Evolutionary conservation across 2,329 filamentous ascomycete genomes (phyloP).

Genomic region (Sporothrix pallida): DNA sequence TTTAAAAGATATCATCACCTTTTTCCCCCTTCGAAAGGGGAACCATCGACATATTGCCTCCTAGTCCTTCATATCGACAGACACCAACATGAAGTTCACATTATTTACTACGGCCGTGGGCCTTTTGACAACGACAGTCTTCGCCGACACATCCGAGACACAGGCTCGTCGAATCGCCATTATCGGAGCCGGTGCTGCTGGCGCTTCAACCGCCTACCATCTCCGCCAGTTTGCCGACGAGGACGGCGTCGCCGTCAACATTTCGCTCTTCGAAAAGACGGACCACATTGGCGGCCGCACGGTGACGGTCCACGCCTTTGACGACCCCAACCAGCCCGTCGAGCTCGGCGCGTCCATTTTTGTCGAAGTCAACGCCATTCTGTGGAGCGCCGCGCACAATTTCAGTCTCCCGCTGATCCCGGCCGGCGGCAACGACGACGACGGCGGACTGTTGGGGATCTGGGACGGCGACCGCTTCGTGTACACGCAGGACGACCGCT

Average conservation of each 20-base stretch:
- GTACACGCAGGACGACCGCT: slow-evolving; percentile 64
- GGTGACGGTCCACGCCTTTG: slow-evolving; percentile 80
- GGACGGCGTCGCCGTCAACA: slow-evolving; percentile 68
- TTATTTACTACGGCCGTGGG: background rate
- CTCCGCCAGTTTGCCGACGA: slow-evolving; percentile 72
- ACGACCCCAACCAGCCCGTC: slow-evolving; percentile 69
- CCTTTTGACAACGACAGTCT: background rate
- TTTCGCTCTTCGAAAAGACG: slow-evolving; percentile 86
- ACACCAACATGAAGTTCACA: slow-evolving; percentile 5
- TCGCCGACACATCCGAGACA: background rate
- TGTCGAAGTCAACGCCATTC: slow-evolving; percentile 80
- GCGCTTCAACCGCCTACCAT: slow-evolving; percentile 85
- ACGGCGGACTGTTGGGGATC: slow-evolving; percentile 69
- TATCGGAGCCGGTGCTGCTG: slow-evolving; percentile 80
- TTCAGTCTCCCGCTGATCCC: slow-evolving; percentile 70
- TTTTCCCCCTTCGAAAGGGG: background rate
- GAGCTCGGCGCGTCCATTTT: slow-evolving; percentile 95
- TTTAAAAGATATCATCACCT: background rate
- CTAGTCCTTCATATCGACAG: background rate
- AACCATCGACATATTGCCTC: background rate
- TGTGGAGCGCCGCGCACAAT: slow-evolving; percentile 72
- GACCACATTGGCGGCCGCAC: slow-evolving; percentile 81
- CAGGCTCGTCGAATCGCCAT: slow-evolving; percentile 5
- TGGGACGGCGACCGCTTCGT: slow-evolving; percentile 84
- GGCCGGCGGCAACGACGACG: slow-evolving; percentile 43